Evolutionary conservation across 2,329 filamentous ascomycete species (phyloP), one percentile per base, ranked within the genome.

Genomic region (Apiospora malaysiana): DNA sequence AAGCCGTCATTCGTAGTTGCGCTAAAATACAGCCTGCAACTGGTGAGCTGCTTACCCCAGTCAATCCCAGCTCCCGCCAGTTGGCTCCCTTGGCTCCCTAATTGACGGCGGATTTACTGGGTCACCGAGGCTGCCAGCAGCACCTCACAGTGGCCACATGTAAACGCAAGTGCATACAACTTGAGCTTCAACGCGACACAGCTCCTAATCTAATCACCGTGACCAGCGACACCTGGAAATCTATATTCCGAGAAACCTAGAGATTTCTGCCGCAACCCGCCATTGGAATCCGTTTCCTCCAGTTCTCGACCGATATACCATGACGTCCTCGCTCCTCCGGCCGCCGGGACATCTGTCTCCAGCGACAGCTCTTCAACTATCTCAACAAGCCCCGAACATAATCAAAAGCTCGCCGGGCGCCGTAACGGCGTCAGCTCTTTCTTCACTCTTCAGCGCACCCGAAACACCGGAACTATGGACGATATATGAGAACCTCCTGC

Each of bases 391-490:
- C 72, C 89, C 89, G 1, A 77, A 77, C 68, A 84, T 91, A 72
- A 83, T 91, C 71, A 82, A 82, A 74, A 88, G 82, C 76, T 87
- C 86, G 63, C 85, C 87, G 8, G 87, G 85, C 73, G 83, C 85
- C 45, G 84, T 88, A 71, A 87, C 87, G 6, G 82, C 85, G n/a
- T 89, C 88, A 43, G 83, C 87, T 2, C 76, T 91, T 12, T 77
- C 79, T 37, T 86, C 87, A 10, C 80, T 91, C 4, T 85, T 90
- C 76, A 84, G 87, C 0, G 82, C 87, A 1, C 80, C 87, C 42
- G 95, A 98, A 80, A 91, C 91, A 0, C 86, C 93, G 70, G 94
- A 97, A 74, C 87, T 93, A 78, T 98, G 95, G 94, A 88, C 88
- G 21, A 90, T 89, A 59, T 93, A 96, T 81, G 95, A 98, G 83